Base-by-base conservation (phyloP, 805 yeast species). In the Teunomyces barrocoloradensis region DNA sequence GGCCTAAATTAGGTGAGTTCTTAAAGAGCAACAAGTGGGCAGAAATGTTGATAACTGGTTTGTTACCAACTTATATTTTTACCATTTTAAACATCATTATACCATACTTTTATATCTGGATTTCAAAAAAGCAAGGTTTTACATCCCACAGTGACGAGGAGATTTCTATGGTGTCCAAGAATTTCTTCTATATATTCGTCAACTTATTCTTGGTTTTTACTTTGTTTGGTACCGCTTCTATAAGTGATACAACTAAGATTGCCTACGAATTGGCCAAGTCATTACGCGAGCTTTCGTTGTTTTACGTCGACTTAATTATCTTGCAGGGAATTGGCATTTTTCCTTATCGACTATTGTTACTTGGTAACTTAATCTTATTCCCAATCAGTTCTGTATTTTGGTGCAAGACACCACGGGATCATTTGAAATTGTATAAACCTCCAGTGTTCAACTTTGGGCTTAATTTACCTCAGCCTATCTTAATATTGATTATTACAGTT, bases 121-220 rank as follows among this genome's bases (percentile, higher is more conserved):
- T 92, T 43, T 85, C 97, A 0, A 74, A 82, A 2, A 75, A 80
- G 43, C 99, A 92, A 69, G 98, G 98, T 0, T 88, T 81, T 57
- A 84, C 95, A 0, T 89, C 97, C 5, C 85, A 87, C 57, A 91
- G 96, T 34, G 98, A 94, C 55, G 96, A 88, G 55, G 98, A 94
- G 63, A 69, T 90, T 13, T 86, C 96, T 0, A 81, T 90, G 20
- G 95, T 92, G 2, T 83, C 94, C 23, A 92, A 92, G 68, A 94
- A 94, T 71, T 92, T 91, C 69, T 91, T 94, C 63, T 94, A 90
- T 66, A 87, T 91, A 32, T 94, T 94, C 69, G 96, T 92, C 53
- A 92, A 92, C 65, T 75, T 94, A 78, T 94, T 92, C 61, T 73
- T 92, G 60, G 96, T 92, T 23, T 94, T 94, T 71, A 92, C 98